Evolutionary conservation across 345 rosid genomes (phyloP).

Genomic region (Eucalyptus globulus): DNA sequence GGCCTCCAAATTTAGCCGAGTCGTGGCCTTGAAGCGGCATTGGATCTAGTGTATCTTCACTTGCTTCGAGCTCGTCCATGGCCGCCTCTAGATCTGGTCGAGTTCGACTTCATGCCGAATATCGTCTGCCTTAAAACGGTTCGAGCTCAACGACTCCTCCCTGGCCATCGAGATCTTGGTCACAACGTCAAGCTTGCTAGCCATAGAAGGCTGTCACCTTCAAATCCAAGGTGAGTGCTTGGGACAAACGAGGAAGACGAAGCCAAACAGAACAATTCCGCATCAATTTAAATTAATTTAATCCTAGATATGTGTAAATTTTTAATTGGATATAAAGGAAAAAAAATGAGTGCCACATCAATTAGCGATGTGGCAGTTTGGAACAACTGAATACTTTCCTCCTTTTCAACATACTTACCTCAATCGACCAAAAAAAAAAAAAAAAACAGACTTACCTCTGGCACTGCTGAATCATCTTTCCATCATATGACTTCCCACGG

Average conservation of each 20-base stretch:
- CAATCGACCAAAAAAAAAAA: too few species aligned
- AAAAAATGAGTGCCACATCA: not conserved
- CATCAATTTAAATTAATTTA: not conserved
- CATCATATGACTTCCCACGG: too few species aligned
- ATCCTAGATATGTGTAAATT: not conserved
- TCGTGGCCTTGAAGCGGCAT: not conserved
- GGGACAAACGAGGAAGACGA: not conserved
- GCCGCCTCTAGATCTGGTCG: not conserved
- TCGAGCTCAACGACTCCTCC: not conserved
- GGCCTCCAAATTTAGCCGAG: not conserved
- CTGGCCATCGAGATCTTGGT: not conserved
- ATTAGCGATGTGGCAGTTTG: not conserved
- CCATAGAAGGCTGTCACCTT: not conserved
- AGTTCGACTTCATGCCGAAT: not conserved
- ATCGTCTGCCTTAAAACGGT: not conserved
- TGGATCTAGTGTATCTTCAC: not conserved
- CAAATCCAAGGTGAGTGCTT: not conserved
- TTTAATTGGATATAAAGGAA: not conserved
- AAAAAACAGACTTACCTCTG: not conserved
- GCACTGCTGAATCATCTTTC: not conserved
- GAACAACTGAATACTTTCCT: not conserved
- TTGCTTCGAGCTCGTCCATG: not conserved
- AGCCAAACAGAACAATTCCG: not conserved
- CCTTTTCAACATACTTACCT: not conserved
- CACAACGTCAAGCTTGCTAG: not conserved